Evolutionary conservation across 148 eudicot species (phyloP), one percentile per base, ranked within the genome.

Genomic region (Amaranthus palmeri): DNA sequence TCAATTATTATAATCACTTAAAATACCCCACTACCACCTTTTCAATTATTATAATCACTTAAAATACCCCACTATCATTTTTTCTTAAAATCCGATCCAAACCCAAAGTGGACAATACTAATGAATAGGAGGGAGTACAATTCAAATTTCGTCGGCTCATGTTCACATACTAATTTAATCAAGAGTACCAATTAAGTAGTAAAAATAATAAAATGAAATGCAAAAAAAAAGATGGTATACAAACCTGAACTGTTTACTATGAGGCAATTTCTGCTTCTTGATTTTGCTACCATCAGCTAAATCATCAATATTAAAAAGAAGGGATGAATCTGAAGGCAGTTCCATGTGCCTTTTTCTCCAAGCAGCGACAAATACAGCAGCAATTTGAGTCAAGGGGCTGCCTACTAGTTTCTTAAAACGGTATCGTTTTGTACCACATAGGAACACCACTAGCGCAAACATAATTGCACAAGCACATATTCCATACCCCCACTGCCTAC

Each of bases 231-330:
- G 9, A 63, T 7, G 63, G 1, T 14, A 61, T 2, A 85, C 86
- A 78, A 6, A 95, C 99, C 90, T 83, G 81, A 77, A 91, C 55
- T 90, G 83, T 61, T 86, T 88, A 89, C 83, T 85, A 46, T 85
- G 97, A 4, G 93, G 92, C 77, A 95, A 72, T 58, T 43, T 80
- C 49, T 85, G 95, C 82, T 91, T 91, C 71, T 64, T 80, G 72
- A 79, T 81, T 58, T 76, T 75, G 36, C 48, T 61, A 3, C 63
- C 82, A n/a, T 57, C 72, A 15, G 49, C 67, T n/a, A 81, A 49
- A 49, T 83, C 80, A 17, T 78, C 82, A 10, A 78, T 65, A 14
- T 80, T 72, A 62, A 75, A 75, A 5, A 83, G 69, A 6, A 56
- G 76, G 3, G 86, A 75, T 3, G 83, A 40, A 60, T 83, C 82